These are phyloP conservation scores for Russula sp. DNA, from an alignment of 768 basidiomycete genomes.

Conservation along the genomic window DNA sequence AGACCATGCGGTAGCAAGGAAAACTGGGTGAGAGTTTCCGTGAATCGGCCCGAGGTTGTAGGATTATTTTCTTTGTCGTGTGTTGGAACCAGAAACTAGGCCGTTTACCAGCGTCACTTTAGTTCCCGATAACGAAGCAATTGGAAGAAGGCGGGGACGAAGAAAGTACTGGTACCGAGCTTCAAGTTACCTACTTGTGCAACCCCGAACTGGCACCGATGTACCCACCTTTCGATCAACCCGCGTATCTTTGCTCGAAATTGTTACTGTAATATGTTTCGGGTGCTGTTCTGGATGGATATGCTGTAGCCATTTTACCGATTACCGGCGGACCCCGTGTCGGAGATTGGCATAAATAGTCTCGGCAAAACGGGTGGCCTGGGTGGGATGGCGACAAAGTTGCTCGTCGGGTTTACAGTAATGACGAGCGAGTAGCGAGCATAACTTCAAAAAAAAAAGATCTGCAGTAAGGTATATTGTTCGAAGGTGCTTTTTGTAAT, in stretches of 20 bases:
- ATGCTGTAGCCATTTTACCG: no score
- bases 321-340: background rate
- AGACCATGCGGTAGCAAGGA: background rate
- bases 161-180: background rate
- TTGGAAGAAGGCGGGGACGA: no score
- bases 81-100: background rate
- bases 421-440: background rate
- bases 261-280: background rate
- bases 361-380: no score
- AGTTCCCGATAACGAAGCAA: background rate
- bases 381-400: background rate
- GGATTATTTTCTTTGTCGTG: background rate
- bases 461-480: background rate
- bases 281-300: background rate
- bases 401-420: background rate
- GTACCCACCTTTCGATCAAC: background rate
- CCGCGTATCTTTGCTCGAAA: background rate
- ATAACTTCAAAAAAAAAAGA: background rate
- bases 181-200: no score
- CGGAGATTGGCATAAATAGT: background rate
- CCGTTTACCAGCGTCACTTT: background rate
- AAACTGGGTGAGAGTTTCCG: background rate
- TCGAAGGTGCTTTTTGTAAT: background rate
- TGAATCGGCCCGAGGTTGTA: background rate
- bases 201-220: no score